Evolutionary conservation across 257 asterid genomes (phyloP), one percentile per base, ranked within the genome.

Genomic region (Solanum raphanifolium): DNA sequence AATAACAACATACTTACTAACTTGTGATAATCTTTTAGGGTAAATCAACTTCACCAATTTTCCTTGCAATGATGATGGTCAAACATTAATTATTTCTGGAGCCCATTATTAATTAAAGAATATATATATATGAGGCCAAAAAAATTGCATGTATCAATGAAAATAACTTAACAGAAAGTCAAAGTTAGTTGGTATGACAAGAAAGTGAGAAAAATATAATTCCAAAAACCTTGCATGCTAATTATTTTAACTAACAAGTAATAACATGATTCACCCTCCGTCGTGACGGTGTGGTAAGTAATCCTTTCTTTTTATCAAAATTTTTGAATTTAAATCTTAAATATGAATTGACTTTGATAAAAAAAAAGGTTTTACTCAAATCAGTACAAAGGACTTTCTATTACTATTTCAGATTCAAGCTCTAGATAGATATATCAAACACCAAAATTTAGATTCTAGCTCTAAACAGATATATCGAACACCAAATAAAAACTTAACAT

Each of bases 291-390:
- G 13, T 71, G 2, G 9, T 29, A 31, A 15, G 3, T 69, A 15
- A 1, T 15, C 1, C 16, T 27, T 1, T 29, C 0, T n/a, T 0
- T n/a, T 31, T 3, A 15, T 2, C 0, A 71, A 9, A 71, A 7
- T 0, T 0, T 0, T 8, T 8, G 1, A 34, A 2, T 72, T 34
- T 9, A 10, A 72, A 4, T 2, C 1, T 4, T 9, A 32, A 72
- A 18, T 71, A 72, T 18, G 0, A 31, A 32, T 16, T 34, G 25
- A 16, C 7, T 72, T 72, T 9, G 2, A 72, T 46, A 46, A 46
- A 71, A 38, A 36, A 35, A 68, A 71, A 20, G 0, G 3, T 1
- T 16, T 4, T 31, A 32, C 12, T 29, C 7, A 69, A 1, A 41
- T 41, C 46, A 69, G 39, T 15, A 31, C 9, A 52, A 0, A 52